Evolutionary conservation across 352 stramenopile genomes (phyloP).

Genomic region (Phytophthora fragariae): DNA sequence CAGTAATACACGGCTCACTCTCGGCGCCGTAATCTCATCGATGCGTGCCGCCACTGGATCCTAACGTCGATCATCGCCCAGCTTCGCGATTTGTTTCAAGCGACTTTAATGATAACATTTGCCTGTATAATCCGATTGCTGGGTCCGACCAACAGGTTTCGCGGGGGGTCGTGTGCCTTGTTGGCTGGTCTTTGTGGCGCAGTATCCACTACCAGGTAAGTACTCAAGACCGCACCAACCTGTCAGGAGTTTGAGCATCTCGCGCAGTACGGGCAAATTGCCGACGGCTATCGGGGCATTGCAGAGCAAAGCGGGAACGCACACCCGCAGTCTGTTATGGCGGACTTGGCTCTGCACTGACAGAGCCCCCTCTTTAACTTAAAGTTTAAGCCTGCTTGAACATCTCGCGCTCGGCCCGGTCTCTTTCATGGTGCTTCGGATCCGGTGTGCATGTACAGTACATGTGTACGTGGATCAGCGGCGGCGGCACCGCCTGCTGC

Average conservation of each 20-base stretch:
- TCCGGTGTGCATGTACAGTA: neutral
- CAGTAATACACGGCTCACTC: neutral
- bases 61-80: slow-evolving; percentile 17
- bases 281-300: neutral
- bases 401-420: slow-evolving; percentile 19
- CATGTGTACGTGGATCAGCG: neutral
- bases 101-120: neutral
- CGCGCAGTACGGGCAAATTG: neutral
- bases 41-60: slow-evolving; percentile 5
- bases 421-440: slow-evolving; percentile 32
- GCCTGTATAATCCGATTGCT: slow-evolving; percentile 7
- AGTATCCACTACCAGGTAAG: slow-evolving; percentile 32
- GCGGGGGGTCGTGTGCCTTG: slow-evolving; percentile 15
- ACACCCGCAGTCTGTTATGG: slow-evolving; percentile 8
- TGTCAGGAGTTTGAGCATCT: neutral
- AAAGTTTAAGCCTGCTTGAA: slow-evolving; percentile 19
- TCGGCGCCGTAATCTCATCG: slow-evolving; percentile 12
- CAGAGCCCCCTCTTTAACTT: slow-evolving; percentile 20
- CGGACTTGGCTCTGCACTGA: slow-evolving; percentile 28
- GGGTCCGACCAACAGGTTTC: slow-evolving; percentile 14
- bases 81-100: slow-evolving; percentile 27
- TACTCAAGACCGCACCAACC: neutral
- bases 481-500: slow-evolving; percentile 15
- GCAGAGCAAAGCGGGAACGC: neutral
- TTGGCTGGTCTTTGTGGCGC: slow-evolving; percentile 21